Evolutionary conservation across 768 basidiomycete species (phyloP), one percentile per base, ranked within the genome.

Genomic region (Epithele typhae): DNA sequence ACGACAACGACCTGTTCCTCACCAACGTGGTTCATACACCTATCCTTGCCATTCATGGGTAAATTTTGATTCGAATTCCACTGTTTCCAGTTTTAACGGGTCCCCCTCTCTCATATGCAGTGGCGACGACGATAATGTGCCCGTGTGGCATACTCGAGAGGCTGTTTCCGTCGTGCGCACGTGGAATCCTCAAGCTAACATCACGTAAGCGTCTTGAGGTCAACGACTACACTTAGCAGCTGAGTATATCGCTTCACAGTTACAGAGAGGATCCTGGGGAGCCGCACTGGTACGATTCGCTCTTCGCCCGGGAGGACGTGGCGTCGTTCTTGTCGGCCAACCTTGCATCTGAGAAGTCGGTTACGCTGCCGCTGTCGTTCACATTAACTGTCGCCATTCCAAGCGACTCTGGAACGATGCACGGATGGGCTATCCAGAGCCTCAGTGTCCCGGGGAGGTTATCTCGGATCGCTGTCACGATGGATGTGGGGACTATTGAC

Each of bases 1-100:
- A 92, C 52, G 89, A 94, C 64, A 92, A 95, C 59, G 91, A 95
- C 57, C 62, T 94, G 3, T 86, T 92, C 66, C 55, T 92, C 18
- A 79, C 84, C 2, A 96, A 96, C 59, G 65, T 92, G 9, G 80
- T 74, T 1, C 72, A 82, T 40, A 82, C 72, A 0, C 82, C 84
- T 0, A 67, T 90, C 1, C 69, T 92, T 11, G 89, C 83, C 1
- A 71, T 94, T 32, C 86, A 95, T 56, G 93, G 88, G 87, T 83
- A 56, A 53, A 74, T 53, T 18, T 19, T 56, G n/a, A 7, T 30
- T 30, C 27, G 7, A 30, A 30, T 30, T 30, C 35, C 8, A 36
- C 35, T 32, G 15, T 9, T 32, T 32, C 9, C 40, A 30, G 10
- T 3, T 32, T 17, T 35, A 25, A 15, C 9, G 30, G 9, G 9